phyloP scores from a whole-genome alignment of 495 filamentous ascomycete species.

The Talaromyces borbonicus region DNA sequence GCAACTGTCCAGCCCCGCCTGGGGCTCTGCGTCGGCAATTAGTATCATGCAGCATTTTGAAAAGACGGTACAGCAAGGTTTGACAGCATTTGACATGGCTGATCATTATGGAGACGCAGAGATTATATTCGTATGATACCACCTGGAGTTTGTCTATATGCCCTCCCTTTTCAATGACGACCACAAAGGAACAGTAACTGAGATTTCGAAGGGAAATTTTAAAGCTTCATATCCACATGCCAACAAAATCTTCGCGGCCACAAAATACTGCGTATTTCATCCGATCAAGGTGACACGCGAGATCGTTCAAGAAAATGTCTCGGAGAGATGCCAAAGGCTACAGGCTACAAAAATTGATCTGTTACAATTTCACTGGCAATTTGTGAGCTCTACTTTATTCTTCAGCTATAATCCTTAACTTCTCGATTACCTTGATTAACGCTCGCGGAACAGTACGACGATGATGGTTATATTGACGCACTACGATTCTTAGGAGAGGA shows the following conservation, averaged over 20 bases:
- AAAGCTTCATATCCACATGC: constrained; percentile 18
- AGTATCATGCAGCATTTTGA: constrained; percentile 17
- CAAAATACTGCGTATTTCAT: constrained; percentile 31
- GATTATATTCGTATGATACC: constrained; percentile 16
- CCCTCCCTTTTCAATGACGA: too few relatives aligned
- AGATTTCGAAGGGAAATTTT: constrained; percentile 31
- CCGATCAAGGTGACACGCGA: constrained; percentile 20
- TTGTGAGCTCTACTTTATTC: constrained; percentile 19
- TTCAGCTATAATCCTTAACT: not conserved
- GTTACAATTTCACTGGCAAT: constrained; percentile 38
- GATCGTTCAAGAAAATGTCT: constrained; percentile 23
- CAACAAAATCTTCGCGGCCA: constrained; percentile 25
- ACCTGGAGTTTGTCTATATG: too few relatives aligned
- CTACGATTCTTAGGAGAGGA: constrained; percentile 22
- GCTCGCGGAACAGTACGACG: constrained; percentile 22
- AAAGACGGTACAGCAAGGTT: constrained; percentile 16
- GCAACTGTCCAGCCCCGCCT: constrained; percentile 37
- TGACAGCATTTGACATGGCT: constrained; percentile 33
- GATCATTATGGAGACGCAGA: constrained; percentile 38
- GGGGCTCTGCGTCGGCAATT: constrained; percentile 26
- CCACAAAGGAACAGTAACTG: too few relatives aligned
- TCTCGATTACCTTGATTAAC: not conserved
- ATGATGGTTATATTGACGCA: constrained; percentile 28
- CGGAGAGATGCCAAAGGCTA: constrained; percentile 26
- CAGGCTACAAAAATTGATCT: constrained; percentile 26